phyloP scores from a whole-genome alignment of 306 rosid species.

The Trifolium pratense region DNA sequence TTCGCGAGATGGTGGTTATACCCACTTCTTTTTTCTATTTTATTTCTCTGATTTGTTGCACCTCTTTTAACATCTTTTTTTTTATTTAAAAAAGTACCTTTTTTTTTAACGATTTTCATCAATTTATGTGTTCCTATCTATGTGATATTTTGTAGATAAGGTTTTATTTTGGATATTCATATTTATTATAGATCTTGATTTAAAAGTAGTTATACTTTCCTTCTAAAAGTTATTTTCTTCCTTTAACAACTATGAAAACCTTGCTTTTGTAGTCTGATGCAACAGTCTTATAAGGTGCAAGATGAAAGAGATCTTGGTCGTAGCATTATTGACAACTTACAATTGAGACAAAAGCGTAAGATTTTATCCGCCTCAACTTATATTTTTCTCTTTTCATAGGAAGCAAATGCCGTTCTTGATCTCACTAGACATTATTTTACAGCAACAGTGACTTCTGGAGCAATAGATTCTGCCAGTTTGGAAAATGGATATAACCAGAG shows the following conservation, averaged over 20 bases:
- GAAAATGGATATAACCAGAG: conserved; percentile 61
- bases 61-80: neutral
- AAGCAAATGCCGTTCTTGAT: conserved; percentile 27
- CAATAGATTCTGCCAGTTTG: conserved; percentile 50
- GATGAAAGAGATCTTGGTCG: conserved; percentile 58
- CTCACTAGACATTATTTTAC: conserved; percentile 41
- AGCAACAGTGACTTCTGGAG: conserved; percentile 51
- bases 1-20: conserved; percentile 53
- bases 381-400: neutral
- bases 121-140: conserved; percentile 15
- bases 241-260: conserved; percentile 28
- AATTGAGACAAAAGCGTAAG: conserved; percentile 55
- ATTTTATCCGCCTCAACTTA: conserved; percentile 37
- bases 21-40: conserved; percentile 23
- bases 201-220: conserved; percentile 23
- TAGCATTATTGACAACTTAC: conserved; percentile 49
- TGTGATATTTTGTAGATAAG: conserved; percentile 12
- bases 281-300: conserved; percentile 60
- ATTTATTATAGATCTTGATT: conserved; percentile 41
- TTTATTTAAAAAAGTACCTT: too few relatives aligned
- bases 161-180: conserved; percentile 20
- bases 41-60: neutral
- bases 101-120: conserved; percentile 16
- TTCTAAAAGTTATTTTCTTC: conserved; percentile 32
- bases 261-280: conserved; percentile 63